Conservation (phyloP, 495 filamentous ascomycete genomes). For the Apiosordaria backusii region DNA sequence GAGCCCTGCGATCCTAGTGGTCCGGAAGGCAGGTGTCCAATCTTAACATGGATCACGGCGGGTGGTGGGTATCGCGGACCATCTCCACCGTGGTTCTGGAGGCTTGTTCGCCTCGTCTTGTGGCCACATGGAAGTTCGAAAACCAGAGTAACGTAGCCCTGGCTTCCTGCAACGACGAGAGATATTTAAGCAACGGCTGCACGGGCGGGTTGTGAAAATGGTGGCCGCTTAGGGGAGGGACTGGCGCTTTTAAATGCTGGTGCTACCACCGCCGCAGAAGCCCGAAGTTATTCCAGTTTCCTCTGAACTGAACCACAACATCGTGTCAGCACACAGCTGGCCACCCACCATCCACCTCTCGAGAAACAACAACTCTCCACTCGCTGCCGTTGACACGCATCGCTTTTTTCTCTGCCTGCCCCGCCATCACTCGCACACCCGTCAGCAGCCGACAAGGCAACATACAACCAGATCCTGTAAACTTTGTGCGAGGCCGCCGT, state of each 20-base stretch:
- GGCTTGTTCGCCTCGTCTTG: slow-evolving; percentile 14
- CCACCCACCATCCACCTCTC: slow-evolving; percentile 10
- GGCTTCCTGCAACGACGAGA: slow-evolving; percentile 10
- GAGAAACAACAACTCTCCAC: background rate
- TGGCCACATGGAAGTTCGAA: slow-evolving; percentile 34
- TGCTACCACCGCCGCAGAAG: slow-evolving; percentile 12
- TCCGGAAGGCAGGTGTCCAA: slow-evolving; percentile 15
- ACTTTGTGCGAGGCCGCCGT: slow-evolving; percentile 4
- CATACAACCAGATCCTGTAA: slow-evolving; percentile 12
- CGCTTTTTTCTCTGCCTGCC: background rate
- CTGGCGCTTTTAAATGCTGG: slow-evolving; percentile 18
- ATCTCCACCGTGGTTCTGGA: slow-evolving; percentile 21
- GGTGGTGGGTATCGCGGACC: slow-evolving; percentile 13
- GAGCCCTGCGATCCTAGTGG: slow-evolving; percentile 29
- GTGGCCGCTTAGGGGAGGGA: slow-evolving; percentile 24
- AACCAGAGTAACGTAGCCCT: slow-evolving; percentile 19
- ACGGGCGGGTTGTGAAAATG: slow-evolving; percentile 14
- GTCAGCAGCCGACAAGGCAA: background rate
- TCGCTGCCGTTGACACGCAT: background rate
- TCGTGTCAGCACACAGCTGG: slow-evolving; percentile 8
- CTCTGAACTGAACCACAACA: background rate
- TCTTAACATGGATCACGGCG: slow-evolving; percentile 11
- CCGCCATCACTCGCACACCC: background rate
- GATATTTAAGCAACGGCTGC: slow-evolving; percentile 11
- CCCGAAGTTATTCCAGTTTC: background rate